A percentile compares a stretch with the other conserved stretches of the same genome.
Evolutionary conservation across 768 basidiomycete genomes (phyloP).

Genomic region (Rhodotorula taiwanensis): DNA sequence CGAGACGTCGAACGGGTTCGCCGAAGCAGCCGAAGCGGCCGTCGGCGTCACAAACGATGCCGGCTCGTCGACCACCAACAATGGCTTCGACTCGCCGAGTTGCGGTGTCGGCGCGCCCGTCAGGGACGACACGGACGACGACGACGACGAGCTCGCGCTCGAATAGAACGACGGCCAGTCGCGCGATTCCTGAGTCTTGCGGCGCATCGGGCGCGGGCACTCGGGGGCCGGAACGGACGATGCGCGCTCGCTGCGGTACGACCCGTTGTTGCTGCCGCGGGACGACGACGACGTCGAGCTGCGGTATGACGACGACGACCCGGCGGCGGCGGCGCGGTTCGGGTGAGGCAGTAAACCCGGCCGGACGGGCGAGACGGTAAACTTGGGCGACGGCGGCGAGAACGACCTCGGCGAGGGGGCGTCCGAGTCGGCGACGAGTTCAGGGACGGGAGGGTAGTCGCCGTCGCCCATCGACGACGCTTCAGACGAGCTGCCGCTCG

Average conservation of each 20-base stretch:
- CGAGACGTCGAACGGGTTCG: conserved; percentile 1
- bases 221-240: conserved; percentile 16
- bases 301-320: background rate
- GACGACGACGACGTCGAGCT: no score
- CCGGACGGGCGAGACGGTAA: background rate
- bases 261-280: background rate
- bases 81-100: background rate
- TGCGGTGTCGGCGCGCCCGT: background rate
- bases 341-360: background rate
- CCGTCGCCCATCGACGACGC: background rate
- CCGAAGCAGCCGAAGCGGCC: background rate
- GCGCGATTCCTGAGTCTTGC: conserved; percentile 27
- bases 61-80: conserved; percentile 2
- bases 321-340: background rate
- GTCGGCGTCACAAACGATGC: background rate
- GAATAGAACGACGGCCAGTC: conserved; percentile 29
- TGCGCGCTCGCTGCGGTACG: conserved; percentile 8
- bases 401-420: background rate
- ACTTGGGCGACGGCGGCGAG: conserved; percentile 3
- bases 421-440: conserved; percentile 22
- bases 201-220: conserved; percentile 9
- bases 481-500: background rate
- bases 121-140: background rate
- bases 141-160: conserved; percentile 15
- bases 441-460: conserved; percentile 13